Evolutionary conservation across 768 basidiomycete genomes (phyloP).

Genomic region (Serpula lacrymans): DNA sequence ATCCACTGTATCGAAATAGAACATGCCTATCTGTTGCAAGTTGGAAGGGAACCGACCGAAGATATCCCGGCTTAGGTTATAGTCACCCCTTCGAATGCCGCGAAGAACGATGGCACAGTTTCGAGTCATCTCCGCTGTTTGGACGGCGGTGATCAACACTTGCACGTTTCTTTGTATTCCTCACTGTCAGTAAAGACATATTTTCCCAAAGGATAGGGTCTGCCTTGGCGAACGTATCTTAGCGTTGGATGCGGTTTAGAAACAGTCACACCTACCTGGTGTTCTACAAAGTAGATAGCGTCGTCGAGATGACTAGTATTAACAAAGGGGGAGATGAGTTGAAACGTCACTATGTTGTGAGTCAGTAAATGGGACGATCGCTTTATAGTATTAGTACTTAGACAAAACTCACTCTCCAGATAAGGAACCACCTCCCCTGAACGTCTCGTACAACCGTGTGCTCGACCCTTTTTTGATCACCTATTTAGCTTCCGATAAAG

Average conservation of each 20-base stretch:
- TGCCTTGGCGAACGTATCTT: conserved; percentile 22
- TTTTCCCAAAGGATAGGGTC: conserved; percentile 57
- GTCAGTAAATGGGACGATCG: not conserved
- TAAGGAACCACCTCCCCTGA: conserved; percentile 48
- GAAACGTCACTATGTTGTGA: conserved; percentile 64
- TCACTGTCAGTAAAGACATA: conserved; percentile 60
- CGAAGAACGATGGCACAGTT: conserved; percentile 12
- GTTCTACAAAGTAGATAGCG: conserved; percentile 54
- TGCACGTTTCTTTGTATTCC: conserved; percentile 33
- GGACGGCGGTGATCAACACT: conserved; percentile 25
- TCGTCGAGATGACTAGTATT: conserved; percentile 52
- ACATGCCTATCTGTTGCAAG: no score
- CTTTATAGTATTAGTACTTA: not conserved
- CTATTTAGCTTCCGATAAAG: conserved; percentile 47
- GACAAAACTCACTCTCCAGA: conserved; percentile 50
- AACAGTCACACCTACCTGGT: conserved; percentile 36
- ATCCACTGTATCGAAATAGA: conserved; percentile 20
- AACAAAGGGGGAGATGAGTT: conserved; percentile 64
- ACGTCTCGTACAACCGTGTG: conserved; percentile 61
- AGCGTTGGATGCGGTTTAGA: not conserved
- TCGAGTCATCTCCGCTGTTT: conserved; percentile 30
- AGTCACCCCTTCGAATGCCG: no score
- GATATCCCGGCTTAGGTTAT: no score
- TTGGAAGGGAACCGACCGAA: no score
- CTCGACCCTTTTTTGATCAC: conserved; percentile 44